Conservation (phyloP, 2,329 filamentous ascomycete species). For the Fusarium stilboides region DNA sequence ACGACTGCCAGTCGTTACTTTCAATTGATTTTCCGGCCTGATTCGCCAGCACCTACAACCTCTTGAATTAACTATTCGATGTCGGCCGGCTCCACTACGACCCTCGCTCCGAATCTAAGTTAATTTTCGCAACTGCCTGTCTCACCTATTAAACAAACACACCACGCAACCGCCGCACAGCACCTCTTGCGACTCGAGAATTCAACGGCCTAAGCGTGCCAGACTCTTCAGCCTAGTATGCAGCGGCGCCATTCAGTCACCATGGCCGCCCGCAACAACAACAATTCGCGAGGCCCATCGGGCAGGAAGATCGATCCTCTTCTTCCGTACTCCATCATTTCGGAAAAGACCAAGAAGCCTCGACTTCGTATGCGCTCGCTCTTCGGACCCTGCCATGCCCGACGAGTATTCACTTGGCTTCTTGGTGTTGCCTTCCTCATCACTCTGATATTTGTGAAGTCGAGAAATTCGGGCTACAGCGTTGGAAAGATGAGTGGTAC, state of each 20-base stretch:
- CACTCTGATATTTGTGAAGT: conserved; percentile 59
- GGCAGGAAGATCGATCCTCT: conserved; percentile 54
- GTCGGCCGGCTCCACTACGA: conserved; percentile 49
- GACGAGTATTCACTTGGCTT: conserved; percentile 67
- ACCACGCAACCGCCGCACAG: conserved; percentile 24
- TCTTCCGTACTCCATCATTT: conserved; percentile 53
- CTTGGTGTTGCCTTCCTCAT: conserved; percentile 60
- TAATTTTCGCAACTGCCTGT: conserved; percentile 31
- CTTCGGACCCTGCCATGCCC: conserved; percentile 67
- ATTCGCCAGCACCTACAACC: conserved; percentile 35
- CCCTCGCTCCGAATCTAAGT: conserved; percentile 44
- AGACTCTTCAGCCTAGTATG: conserved; percentile 47
- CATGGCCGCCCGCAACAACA: conserved; percentile 56
- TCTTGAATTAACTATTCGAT: conserved; percentile 47
- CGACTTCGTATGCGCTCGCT: conserved; percentile 62
- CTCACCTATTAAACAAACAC: conserved; percentile 26
- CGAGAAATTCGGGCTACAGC: conserved; percentile 48
- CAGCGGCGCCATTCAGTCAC: conserved; percentile 53
- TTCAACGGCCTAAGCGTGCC: conserved; percentile 40
- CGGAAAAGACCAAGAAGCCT: conserved; percentile 54
- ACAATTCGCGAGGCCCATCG: conserved; percentile 52
- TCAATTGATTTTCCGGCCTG: conserved; percentile 43
- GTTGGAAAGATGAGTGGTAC: conserved; percentile 47
- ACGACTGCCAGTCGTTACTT: conserved; percentile 53
- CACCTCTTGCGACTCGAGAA: conserved; percentile 21